phyloP scores from a whole-genome alignment of 2,329 filamentous ascomycete genomes.

The Escovopsis sp. region DNA sequence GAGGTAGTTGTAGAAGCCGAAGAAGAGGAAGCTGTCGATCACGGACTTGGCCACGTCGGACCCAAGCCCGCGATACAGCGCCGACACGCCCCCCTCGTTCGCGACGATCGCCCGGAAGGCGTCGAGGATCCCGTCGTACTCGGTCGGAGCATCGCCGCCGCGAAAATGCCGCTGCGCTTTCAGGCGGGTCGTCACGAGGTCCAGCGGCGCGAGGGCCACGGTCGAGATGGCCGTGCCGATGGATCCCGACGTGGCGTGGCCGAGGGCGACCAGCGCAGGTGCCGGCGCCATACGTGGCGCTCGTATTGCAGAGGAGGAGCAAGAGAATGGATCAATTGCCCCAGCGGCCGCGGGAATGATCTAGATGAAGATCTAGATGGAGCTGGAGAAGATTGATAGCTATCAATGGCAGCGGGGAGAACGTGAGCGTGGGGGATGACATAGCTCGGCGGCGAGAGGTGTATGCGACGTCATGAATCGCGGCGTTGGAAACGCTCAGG shows the following conservation, averaged over 20 bases:
- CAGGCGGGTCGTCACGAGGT: constrained; percentile 65
- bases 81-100: constrained; percentile 51
- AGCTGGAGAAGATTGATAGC: no score
- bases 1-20: constrained; percentile 56
- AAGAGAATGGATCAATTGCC: no score
- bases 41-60: constrained; percentile 52
- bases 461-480: not conserved
- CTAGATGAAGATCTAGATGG: no score
- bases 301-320: no score
- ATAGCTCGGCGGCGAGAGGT: no score
- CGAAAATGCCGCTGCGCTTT: constrained; percentile 55
- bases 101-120: constrained; percentile 56
- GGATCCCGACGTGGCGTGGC: constrained; percentile 69
- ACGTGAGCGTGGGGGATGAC: no score
- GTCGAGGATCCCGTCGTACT: constrained; percentile 53
- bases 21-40: constrained; percentile 72
- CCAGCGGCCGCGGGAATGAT: no score
- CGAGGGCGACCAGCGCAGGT: constrained; percentile 50
- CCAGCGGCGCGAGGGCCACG: constrained; percentile 63
- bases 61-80: constrained; percentile 53
- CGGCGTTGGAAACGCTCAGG: no score
- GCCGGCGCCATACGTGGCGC: constrained; percentile 16
- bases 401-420: no score
- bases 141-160: constrained; percentile 17
- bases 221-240: constrained; percentile 67